Base-by-base conservation (phyloP, 2,329 filamentous ascomycete genomes). In the Neopestalotiopsis clavispora region DNA sequence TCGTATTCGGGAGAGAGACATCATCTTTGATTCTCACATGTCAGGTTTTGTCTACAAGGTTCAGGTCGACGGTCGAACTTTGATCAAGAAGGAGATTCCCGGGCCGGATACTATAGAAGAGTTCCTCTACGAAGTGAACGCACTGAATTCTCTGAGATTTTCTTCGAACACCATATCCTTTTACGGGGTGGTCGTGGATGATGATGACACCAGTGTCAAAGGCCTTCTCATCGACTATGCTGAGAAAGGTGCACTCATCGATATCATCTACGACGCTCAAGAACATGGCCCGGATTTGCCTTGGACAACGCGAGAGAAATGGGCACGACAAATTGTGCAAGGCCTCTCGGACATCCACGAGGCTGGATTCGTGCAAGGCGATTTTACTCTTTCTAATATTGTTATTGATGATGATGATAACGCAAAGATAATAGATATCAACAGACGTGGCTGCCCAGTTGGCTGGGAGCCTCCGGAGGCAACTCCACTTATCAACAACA, bases 1-100 rank as follows among this genome's bases (percentile, higher is more conserved):
- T 71, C 87, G 84, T 69, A 90, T 91, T 79, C 86, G 85, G 45
- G 95, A 98, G 78, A 89, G 87, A 63, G 89, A 94, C 49, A 84
- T 99, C 45, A 85, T 89, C 57, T 98, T 99, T 75, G 93, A 97
- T 73, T 93, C 94, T 0, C 96, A 99, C 82, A 89, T 98, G 79
- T 98, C 95, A 28, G 96, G 96, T 1, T 99, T 98, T 78, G 96
- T 98, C 20, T 99, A 98, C 85, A 97, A 97, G 78, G 94, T 99
- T 68, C 87, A 84, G 14, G 88, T 94, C 45, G 84, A 88, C 69
- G 90, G 88, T 10, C 83, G 86, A 68, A 83, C 89, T 1, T 91
- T 94, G 75, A 97, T 99, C 81, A 98, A 98, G 80, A 99, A 99
- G 79, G 96, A 99, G 77, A 98, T 99, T 17, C 96, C 96, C 0